These are phyloP conservation scores for Candida pseudoviswanathii DNA, from an alignment of 1,139 yeast species.

Conservation along the genomic window DNA sequence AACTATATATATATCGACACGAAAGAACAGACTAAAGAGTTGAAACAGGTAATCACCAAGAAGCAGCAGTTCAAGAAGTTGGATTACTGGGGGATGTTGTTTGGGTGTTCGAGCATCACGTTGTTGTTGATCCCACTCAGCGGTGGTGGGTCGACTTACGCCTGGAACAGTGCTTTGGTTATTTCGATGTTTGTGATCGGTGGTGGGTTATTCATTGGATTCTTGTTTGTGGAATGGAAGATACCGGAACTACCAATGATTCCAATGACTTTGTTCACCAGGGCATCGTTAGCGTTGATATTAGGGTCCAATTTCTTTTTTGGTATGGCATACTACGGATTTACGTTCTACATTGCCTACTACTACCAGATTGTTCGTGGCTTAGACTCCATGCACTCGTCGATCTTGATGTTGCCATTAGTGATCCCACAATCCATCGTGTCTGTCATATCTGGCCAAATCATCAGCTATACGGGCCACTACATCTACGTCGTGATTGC, in stretches of 20 bases:
- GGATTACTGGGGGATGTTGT: slow-evolving; percentile 52
- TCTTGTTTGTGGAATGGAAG: slow-evolving; percentile 46
- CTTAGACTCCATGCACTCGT: slow-evolving; percentile 31
- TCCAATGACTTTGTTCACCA: slow-evolving; percentile 48
- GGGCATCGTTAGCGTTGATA: slow-evolving; percentile 37
- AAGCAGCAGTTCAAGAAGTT: slow-evolving; percentile 40
- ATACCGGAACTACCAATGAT: slow-evolving; percentile 53
- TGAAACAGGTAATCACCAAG: slow-evolving; percentile 25
- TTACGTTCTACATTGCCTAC: slow-evolving; percentile 48
- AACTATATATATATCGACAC: slow-evolving; percentile 30
- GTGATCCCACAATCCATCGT: slow-evolving; percentile 36
- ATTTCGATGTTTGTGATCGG: slow-evolving; percentile 50
- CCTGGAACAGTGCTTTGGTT: slow-evolving; percentile 51
- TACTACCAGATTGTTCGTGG: slow-evolving; percentile 52
- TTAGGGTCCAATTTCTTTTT: slow-evolving; percentile 44
- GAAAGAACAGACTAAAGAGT: slow-evolving; percentile 19
- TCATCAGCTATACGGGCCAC: slow-evolving; percentile 43
- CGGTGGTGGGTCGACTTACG: slow-evolving; percentile 56
- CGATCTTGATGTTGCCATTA: slow-evolving; percentile 40
- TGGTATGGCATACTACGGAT: slow-evolving; percentile 52
- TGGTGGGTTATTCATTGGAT: slow-evolving; percentile 35
- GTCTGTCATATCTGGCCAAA: slow-evolving; percentile 40
- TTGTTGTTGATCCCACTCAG: slow-evolving; percentile 50
- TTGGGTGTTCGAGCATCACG: slow-evolving; percentile 46
- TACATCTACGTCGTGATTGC: slow-evolving; percentile 41